phyloP scores from a whole-genome alignment of 495 filamentous ascomycete genomes.

The Lindgomyces ingoldianus region DNA sequence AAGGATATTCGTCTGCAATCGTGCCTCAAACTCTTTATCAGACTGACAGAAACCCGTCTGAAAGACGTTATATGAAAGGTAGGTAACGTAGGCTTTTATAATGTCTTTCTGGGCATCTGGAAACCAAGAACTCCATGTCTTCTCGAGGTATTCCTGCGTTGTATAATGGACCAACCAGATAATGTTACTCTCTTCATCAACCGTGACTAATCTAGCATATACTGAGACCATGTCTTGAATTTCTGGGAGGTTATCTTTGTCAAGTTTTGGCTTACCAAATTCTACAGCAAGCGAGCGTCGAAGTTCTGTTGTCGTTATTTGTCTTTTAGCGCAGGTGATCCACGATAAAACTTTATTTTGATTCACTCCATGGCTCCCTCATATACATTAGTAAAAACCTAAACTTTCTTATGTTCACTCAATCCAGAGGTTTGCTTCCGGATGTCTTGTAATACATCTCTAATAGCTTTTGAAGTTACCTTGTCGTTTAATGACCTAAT shows the following conservation, averaged over 20 bases:
- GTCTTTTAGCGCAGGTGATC: not conserved
- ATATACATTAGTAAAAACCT: too few species aligned
- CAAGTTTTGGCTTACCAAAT: conserved; percentile 37
- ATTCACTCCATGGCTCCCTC: not conserved
- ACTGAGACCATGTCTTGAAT: conserved; percentile 48
- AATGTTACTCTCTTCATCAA: conserved; percentile 50
- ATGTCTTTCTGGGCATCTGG: not conserved
- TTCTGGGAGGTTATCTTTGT: conserved; percentile 47
- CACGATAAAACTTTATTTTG: not conserved
- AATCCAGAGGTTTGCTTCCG: not conserved
- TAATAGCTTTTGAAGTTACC: not conserved
- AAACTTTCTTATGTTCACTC: too few species aligned
- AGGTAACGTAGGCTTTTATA: not conserved
- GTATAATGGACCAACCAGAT: conserved; percentile 55
- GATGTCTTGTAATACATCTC: not conserved
- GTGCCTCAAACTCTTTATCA: not conserved
- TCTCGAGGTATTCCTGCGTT: conserved; percentile 19
- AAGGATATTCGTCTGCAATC: not conserved
- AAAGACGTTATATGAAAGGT: not conserved
- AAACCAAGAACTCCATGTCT: not conserved
- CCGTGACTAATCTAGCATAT: conserved; percentile 55
- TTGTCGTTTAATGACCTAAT: conserved; percentile 1
- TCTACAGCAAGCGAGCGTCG: conserved; percentile 53
- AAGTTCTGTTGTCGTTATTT: conserved; percentile 44
- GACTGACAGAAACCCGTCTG: not conserved